These are phyloP conservation scores for Cercospora sp. DNA, from an alignment of 2,329 filamentous ascomycete genomes.

Conservation along the genomic window DNA sequence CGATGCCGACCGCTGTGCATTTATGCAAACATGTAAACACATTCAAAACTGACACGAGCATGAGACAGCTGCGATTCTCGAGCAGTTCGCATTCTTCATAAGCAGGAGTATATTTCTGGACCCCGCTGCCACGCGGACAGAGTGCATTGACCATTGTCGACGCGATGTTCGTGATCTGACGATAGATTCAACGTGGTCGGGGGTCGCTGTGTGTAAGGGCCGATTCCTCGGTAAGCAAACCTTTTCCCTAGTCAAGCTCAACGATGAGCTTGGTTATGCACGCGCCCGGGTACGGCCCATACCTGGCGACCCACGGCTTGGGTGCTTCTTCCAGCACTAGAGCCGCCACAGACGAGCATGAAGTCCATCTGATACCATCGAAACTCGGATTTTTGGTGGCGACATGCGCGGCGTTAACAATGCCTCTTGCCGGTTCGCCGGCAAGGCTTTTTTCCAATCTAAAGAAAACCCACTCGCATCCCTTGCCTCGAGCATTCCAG, in stretches of 20 bases:
- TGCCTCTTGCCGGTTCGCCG: not conserved
- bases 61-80: not conserved
- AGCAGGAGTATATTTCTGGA: not conserved
- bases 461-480: not conserved
- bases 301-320: not conserved
- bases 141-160: not conserved
- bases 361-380: not conserved
- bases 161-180: not conserved
- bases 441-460: not conserved
- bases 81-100: not conserved
- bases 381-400: not conserved
- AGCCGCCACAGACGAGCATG: not conserved
- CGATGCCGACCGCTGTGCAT: not conserved
- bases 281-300: not conserved
- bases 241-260: not conserved
- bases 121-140: not conserved
- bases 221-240: not conserved
- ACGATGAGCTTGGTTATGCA: not conserved
- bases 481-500: not conserved
- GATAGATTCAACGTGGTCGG: not conserved
- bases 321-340: conserved; percentile 5
- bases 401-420: not conserved
- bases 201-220: not conserved
- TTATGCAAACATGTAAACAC: not conserved
- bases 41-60: not conserved